Percentiles rank a stretch among this genome's conserved stretches.
These are phyloP conservation scores for Botryotinia globosa DNA, from an alignment of 2,329 filamentous ascomycete genomes.

Conservation along the genomic window DNA sequence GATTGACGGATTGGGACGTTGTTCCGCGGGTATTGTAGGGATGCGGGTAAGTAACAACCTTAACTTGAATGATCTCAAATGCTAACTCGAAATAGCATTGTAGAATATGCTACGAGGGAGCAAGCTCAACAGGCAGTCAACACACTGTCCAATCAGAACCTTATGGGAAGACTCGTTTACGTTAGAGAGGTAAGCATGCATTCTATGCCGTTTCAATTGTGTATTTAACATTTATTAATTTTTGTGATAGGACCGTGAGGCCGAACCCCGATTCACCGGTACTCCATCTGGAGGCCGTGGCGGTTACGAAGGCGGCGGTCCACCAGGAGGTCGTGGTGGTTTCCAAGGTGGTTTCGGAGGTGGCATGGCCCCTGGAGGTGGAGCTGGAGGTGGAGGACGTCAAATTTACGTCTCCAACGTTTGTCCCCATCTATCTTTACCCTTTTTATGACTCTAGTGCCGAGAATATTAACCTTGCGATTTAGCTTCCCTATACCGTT, in stretches of 20 bases:
- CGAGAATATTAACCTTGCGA: constrained; percentile 41
- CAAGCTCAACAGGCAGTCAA: constrained; percentile 97
- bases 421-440: constrained; percentile 53
- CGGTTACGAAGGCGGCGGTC: constrained; percentile 46
- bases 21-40: constrained; percentile 92
- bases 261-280: constrained; percentile 89
- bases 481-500: constrained; percentile 89
- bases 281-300: constrained; percentile 62
- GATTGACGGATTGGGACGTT: constrained; percentile 98
- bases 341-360: constrained; percentile 42
- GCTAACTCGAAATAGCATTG: constrained; percentile 66
- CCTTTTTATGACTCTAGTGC: constrained; percentile 33
- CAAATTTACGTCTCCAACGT: constrained; percentile 99
- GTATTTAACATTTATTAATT: constrained; percentile 5
- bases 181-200: constrained; percentile 77
- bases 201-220: not conserved
- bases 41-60: constrained; percentile 82
- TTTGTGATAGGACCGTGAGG: constrained; percentile 78
- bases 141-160: constrained; percentile 97
- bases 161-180: constrained; percentile 98
- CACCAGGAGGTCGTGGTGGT: constrained; percentile 19
- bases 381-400: constrained; percentile 65
- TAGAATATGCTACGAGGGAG: constrained; percentile 99
- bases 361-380: constrained; percentile 49
- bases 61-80: not conserved